Evolutionary conservation across 805 yeast genomes (phyloP).

Genomic region (Candida hungchunana): DNA sequence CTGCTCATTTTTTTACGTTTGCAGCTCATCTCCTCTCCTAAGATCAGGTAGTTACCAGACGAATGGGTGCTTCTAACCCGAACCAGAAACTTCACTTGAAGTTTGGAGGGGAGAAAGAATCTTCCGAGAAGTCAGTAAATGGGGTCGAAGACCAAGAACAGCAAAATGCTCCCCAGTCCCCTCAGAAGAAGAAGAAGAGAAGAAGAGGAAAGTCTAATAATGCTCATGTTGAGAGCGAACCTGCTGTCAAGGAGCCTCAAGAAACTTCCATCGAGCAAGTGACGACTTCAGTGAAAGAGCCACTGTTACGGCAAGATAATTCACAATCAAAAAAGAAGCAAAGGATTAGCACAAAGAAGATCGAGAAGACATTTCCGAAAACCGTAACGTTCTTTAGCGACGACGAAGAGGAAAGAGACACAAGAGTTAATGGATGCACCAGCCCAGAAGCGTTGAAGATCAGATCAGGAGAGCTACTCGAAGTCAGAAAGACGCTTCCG

Average conservation of each 20-base stretch:
- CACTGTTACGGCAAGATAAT: background rate
- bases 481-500: constrained; percentile 60
- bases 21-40: no score
- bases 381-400: constrained; percentile 35
- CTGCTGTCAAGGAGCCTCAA: background rate
- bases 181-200: constrained; percentile 18
- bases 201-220: constrained; percentile 9
- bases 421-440: constrained; percentile 4
- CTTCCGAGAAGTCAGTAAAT: background rate
- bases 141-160: background rate
- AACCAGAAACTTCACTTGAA: constrained; percentile 13
- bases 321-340: constrained; percentile 6
- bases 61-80: background rate
- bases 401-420: constrained; percentile 31
- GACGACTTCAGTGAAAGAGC: background rate
- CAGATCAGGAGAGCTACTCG: constrained; percentile 41
- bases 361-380: constrained; percentile 17
- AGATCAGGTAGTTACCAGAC: no score
- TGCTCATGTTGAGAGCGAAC: background rate
- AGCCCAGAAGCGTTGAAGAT: constrained; percentile 30
- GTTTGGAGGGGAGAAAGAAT: constrained; percentile 5
- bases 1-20: background rate
- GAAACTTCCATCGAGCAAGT: background rate
- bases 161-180: constrained; percentile 1
- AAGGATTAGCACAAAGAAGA: constrained; percentile 9